Evolutionary conservation across 352 stramenopile species (phyloP).

Genomic region (Pythium apleroticum): DNA sequence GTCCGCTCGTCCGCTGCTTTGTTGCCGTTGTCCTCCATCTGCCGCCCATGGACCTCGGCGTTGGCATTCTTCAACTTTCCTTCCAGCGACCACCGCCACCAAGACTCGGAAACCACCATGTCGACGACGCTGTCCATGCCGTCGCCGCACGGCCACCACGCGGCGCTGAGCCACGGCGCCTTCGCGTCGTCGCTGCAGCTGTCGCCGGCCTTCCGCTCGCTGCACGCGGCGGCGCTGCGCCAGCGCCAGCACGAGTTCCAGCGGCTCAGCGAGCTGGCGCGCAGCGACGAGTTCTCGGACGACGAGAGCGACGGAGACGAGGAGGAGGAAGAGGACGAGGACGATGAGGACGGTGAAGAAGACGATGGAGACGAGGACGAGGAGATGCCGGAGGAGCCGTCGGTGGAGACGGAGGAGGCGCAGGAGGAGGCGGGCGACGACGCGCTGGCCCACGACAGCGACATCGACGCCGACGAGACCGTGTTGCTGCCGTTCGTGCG

Average conservation of each 20-base stretch:
- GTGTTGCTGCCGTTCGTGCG: constrained; percentile 56
- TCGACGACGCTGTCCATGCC: constrained; percentile 62
- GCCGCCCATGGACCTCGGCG: background rate
- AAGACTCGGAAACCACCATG: constrained; percentile 28
- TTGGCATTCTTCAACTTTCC: constrained; percentile 31
- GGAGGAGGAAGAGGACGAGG: constrained; percentile 42
- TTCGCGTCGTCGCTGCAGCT: constrained; percentile 39
- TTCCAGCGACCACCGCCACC: background rate
- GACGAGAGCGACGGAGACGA: constrained; percentile 76
- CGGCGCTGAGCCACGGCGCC: constrained; percentile 9
- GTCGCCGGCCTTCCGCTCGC: constrained; percentile 56
- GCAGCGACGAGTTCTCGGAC: constrained; percentile 82
- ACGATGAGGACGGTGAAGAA: constrained; percentile 28
- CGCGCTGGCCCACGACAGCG: constrained; percentile 19
- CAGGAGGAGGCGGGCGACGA: background rate
- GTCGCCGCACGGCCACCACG: constrained; percentile 23
- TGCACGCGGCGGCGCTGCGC: constrained; percentile 43
- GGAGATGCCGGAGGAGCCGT: background rate
- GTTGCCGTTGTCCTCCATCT: constrained; percentile 16
- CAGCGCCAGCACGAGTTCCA: constrained; percentile 55
- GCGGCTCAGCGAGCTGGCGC: constrained; percentile 66
- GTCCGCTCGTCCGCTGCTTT: background rate
- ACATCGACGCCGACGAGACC: constrained; percentile 48
- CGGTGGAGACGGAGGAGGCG: background rate
- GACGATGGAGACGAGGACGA: constrained; percentile 1